Evolutionary conservation across 2,329 filamentous ascomycete species (phyloP).

Genomic region (Orbilia ellipsospora): DNA sequence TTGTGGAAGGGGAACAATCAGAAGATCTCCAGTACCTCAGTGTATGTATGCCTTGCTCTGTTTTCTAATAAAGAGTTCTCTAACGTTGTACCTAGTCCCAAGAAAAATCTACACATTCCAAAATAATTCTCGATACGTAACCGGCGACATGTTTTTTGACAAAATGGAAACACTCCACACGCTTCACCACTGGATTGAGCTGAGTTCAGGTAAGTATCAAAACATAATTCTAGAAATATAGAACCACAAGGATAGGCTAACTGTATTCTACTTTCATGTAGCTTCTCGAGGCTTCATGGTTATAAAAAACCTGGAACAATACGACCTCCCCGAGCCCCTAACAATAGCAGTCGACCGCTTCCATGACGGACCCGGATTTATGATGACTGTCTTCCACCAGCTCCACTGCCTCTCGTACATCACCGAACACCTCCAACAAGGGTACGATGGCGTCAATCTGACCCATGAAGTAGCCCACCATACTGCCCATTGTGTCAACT

Average conservation of each 20-base stretch:
- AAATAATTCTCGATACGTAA: conserved; percentile 60
- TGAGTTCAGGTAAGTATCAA: conserved; percentile 60
- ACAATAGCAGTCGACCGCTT: conserved; percentile 60
- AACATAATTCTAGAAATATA: not conserved
- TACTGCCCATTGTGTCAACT: conserved; percentile 63
- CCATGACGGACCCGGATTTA: conserved; percentile 62
- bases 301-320: conserved; percentile 59
- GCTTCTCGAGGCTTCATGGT: conserved; percentile 61
- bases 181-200: conserved; percentile 62
- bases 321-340: conserved; percentile 61
- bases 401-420: conserved; percentile 63
- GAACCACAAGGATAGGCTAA: not conserved
- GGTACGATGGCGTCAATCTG: conserved; percentile 61
- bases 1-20: conserved; percentile 43
- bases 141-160: conserved; percentile 62
- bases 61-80: not conserved
- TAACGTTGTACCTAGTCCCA: conserved; percentile 59
- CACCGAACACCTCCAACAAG: conserved; percentile 61
- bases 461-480: conserved; percentile 62
- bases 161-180: conserved; percentile 60
- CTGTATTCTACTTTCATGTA: conserved; percentile 55
- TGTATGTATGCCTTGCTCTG: conserved; percentile 57
- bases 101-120: conserved; percentile 62
- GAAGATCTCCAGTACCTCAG: conserved; percentile 60
- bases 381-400: conserved; percentile 64